phyloP scores from a whole-genome alignment of 2,329 filamentous ascomycete genomes.

The Mycosphaerella sp. region DNA sequence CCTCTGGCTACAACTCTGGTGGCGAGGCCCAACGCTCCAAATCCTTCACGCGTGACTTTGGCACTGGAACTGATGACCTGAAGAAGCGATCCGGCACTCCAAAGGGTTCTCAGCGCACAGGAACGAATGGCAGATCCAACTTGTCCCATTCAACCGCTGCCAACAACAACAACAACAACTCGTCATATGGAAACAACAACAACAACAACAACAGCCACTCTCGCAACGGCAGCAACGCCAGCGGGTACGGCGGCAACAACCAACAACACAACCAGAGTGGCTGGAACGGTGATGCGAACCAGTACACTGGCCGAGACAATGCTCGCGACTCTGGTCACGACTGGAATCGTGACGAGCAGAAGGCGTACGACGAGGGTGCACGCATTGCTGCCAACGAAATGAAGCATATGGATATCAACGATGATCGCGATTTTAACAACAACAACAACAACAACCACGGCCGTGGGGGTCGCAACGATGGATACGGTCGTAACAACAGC shows the following conservation, averaged over 20 bases:
- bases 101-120: constrained; percentile 1
- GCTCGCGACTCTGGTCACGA: constrained; percentile 10
- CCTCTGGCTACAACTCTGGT: constrained; percentile 6
- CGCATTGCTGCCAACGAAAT: constrained; percentile 11
- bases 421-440: constrained; percentile 1
- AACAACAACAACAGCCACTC: background rate
- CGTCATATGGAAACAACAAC: background rate
- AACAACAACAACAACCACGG: constrained; percentile 1
- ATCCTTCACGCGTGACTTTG: constrained; percentile 11
- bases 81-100: constrained; percentile 5
- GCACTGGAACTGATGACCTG: constrained; percentile 10
- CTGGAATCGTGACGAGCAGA: constrained; percentile 10
- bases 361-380: constrained; percentile 11
- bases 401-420: constrained; percentile 6
- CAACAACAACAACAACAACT: background rate
- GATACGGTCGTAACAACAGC: constrained; percentile 7
- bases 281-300: constrained; percentile 1
- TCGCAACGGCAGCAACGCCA: constrained; percentile 6
- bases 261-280: background rate
- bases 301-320: background rate
- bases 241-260: background rate
- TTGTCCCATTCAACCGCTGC: background rate
- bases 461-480: constrained; percentile 2
- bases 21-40: constrained; percentile 8
- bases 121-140: constrained; percentile 4